Evolutionary conservation across 1,284 basidiomycete genomes (phyloP), one percentile per base, ranked within the genome.

Genomic region (Apiotrichum gamsii): DNA sequence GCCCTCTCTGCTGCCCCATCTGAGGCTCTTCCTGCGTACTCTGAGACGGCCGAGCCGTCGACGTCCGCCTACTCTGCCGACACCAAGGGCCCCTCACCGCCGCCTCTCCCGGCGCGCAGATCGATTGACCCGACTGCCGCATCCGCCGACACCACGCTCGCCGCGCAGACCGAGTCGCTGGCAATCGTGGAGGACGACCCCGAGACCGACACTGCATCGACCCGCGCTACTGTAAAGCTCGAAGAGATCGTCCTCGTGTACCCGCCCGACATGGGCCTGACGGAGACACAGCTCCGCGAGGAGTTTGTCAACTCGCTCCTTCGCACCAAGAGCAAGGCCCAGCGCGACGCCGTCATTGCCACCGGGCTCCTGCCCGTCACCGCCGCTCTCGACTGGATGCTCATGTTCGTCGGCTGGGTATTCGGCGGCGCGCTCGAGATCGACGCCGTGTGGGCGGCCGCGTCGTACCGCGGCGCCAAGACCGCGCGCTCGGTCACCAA

Each of bases 161-260:
- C n/a, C n/a, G 25, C 25, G 8, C 8, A 28, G 25, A 28, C 25
- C 31, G 21, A 29, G 14, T 23, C 23, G 10, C 35, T 29, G 5
- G 29, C 33, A 25, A 36, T 43, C 36, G 47, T 39, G 14, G 37
- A 39, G 14, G 31, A 34, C 2, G 18, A 24, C 16, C 34, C 39
- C 8, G 29, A 37, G 18, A 31, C n/a, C 24, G 30, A 43, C 18
- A 21, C 45, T 6, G 43, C 32, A 9, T 23, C 38, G 11, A 50
- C 47, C 4, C n/a, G 20, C n/a, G 37, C 29, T 1, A 55, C 53
- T 1, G 53, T 55, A 31, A 50, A 50, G 45, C 49, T 57, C 28
- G 44, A 57, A 15, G 49, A 54, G 32, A 46, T 57, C 33, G 56
- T 57, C 5, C 47, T 57, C 39, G 44, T 57, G 25, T 57, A 57